A percentile compares a stretch with the other conserved stretches of the same genome.
phyloP scores from a whole-genome alignment of 2,329 filamentous ascomycete species.

The Coniochaeta pulveracea region DNA sequence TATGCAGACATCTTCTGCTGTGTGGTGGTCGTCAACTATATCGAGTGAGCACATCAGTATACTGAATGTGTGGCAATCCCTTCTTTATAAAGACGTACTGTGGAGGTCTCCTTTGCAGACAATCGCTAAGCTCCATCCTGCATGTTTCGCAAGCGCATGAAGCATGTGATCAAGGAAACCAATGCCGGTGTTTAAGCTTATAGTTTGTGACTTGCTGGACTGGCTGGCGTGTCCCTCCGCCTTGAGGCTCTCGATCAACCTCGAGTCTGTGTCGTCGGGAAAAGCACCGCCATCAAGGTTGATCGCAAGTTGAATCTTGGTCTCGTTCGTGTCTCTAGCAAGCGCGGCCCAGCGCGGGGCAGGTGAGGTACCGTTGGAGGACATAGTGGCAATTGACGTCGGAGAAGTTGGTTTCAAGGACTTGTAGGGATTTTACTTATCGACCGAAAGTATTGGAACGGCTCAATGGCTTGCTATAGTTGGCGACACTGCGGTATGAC shows the following conservation, averaged over 20 bases:
- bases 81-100: constrained; percentile 50
- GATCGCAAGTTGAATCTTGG: constrained; percentile 85
- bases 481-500: no score
- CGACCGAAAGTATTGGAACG: no score
- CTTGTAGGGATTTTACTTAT: no score
- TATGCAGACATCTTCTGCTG: constrained; percentile 88
- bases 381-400: no score
- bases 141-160: constrained; percentile 90
- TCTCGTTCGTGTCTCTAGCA: constrained; percentile 92
- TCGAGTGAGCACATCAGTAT: no score
- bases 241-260: constrained; percentile 32
- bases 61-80: not conserved
- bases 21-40: constrained; percentile 95
- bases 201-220: constrained; percentile 71
- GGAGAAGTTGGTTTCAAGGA: no score
- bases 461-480: no score
- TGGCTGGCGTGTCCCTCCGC: constrained; percentile 69
- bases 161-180: constrained; percentile 99
- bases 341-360: constrained; percentile 59
- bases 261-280: constrained; percentile 50
- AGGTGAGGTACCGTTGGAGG: constrained; percentile 8
- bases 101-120: constrained; percentile 81
- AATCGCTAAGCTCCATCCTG: constrained; percentile 82
- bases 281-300: constrained; percentile 86
- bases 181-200: constrained; percentile 84